A percentile compares a stretch with the other conserved stretches of the same genome.
Evolutionary conservation across 192 early-diverging fungal genomes (phyloP).

Genomic region (Backusella psychrophila): DNA sequence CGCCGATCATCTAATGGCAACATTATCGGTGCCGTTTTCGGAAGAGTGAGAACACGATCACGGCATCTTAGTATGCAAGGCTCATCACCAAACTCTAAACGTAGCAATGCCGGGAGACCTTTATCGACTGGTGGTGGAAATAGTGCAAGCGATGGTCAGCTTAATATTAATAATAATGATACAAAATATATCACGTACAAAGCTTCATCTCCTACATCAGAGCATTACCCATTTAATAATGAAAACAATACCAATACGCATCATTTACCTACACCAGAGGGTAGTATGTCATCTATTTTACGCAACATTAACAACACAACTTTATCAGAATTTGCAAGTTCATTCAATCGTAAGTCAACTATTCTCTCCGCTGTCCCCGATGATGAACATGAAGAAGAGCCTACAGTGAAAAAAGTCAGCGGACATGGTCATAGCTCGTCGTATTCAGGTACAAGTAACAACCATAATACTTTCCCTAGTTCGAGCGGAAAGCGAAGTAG

Average conservation of each 20-base stretch:
- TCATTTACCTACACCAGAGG: constrained; percentile 10
- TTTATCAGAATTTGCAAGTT: constrained; percentile 3
- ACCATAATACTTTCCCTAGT: background rate
- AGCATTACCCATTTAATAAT: background rate
- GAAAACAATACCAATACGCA: background rate
- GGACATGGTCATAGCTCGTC: background rate
- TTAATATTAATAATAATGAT: background rate
- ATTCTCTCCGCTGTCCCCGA: constrained; percentile 11
- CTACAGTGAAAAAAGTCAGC: background rate
- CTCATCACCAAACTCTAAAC: constrained; percentile 21
- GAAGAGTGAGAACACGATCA: constrained; percentile 21
- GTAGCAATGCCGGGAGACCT: constrained; percentile 10
- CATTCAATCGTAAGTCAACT: constrained; percentile 11
- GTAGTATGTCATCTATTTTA: constrained; percentile 8
- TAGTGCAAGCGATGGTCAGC: constrained; percentile 20
- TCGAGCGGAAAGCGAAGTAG: background rate
- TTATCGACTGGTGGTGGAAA: constrained; percentile 16
- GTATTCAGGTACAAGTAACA: background rate
- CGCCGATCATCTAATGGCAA: background rate
- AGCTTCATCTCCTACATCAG: background rate
- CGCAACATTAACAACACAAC: constrained; percentile 12
- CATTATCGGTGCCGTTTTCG: background rate
- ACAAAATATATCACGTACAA: background rate
- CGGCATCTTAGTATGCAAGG: constrained; percentile 38
- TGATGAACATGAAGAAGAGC: background rate